A percentile compares a stretch with the other conserved stretches of the same genome.
Evolutionary conservation across 139 green algal species (phyloP).

Genomic region (Chlamydomonas sp.): DNA sequence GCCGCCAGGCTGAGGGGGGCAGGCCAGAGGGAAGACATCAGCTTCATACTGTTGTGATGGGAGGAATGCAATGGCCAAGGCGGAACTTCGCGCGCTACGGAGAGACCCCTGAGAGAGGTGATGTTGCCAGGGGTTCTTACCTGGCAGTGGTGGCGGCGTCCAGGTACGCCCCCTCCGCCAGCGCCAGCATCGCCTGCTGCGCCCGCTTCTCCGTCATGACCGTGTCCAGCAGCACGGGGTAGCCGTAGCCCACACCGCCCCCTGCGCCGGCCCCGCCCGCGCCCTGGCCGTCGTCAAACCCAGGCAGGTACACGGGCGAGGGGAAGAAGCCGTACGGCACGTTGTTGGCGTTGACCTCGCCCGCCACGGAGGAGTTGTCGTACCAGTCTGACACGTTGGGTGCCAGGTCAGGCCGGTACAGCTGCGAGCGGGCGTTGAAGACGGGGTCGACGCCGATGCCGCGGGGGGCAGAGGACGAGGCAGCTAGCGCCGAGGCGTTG

Average conservation of each 20-base stretch:
- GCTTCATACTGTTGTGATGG: not conserved
- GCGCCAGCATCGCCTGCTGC: not conserved
- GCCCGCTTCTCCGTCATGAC: not conserved
- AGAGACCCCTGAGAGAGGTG: not conserved
- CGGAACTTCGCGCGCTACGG: not conserved
- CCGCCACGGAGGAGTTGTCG: not conserved
- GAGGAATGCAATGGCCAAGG: not conserved
- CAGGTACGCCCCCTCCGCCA: constrained; percentile 20
- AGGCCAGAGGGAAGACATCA: not conserved
- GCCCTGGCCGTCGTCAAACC: not conserved
- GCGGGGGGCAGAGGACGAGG: not conserved
- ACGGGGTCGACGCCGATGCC: constrained; percentile 6
- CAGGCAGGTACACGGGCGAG: not conserved
- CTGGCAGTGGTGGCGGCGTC: not conserved
- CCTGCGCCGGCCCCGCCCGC: not conserved
- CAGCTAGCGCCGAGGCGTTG: no score
- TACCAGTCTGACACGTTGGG: not conserved
- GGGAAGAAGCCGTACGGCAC: constrained; percentile 33
- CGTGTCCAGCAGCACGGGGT: constrained; percentile 12
- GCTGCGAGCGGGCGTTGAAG: not conserved
- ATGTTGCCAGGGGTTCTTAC: not conserved
- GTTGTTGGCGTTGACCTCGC: not conserved
- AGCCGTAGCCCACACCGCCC: not conserved
- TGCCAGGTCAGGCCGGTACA: not conserved
- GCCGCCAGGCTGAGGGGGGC: constrained; percentile 3